Evolutionary conservation across 306 rosid genomes (phyloP).

Genomic region (Dalbergia oliveri): DNA sequence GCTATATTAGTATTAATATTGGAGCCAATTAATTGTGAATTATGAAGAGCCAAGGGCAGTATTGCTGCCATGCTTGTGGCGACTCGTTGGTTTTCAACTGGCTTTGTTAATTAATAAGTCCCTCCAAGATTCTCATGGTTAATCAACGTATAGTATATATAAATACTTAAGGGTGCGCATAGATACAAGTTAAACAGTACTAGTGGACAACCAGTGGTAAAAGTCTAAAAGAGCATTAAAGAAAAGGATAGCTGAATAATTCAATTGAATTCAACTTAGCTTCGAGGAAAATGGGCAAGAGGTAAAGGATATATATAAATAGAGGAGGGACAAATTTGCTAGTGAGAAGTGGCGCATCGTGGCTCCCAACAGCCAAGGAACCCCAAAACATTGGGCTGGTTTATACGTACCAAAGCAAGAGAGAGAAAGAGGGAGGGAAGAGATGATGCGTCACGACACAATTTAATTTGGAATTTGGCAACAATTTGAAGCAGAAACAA

Average conservation of each 20-base stretch:
- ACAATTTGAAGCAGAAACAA: background rate
- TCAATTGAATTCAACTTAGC: background rate
- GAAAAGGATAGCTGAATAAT: background rate
- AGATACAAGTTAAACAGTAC: too few relatives aligned
- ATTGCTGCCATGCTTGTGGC: slow-evolving; percentile 6
- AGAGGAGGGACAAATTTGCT: slow-evolving; percentile 28
- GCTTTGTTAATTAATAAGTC: background rate
- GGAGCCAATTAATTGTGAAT: slow-evolving; percentile 8
- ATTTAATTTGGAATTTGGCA: slow-evolving; percentile 5
- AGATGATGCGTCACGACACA: background rate
- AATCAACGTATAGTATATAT: background rate
- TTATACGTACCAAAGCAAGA: slow-evolving; percentile 21
- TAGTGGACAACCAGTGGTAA: slow-evolving; percentile 25
- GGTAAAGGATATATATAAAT: background rate
- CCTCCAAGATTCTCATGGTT: slow-evolving; percentile 3
- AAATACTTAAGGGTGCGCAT: background rate
- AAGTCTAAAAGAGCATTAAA: background rate
- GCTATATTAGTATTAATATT: background rate
- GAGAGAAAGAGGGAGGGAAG: background rate
- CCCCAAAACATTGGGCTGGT: slow-evolving; percentile 50
- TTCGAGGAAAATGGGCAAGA: background rate
- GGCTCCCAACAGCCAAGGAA: slow-evolving; percentile 59
- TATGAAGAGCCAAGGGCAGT: background rate
- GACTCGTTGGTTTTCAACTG: slow-evolving; percentile 3
- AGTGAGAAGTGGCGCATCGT: slow-evolving; percentile 78